Evolutionary conservation across 2,329 filamentous ascomycete species (phyloP).

Genomic region (Cadophora sp.): DNA sequence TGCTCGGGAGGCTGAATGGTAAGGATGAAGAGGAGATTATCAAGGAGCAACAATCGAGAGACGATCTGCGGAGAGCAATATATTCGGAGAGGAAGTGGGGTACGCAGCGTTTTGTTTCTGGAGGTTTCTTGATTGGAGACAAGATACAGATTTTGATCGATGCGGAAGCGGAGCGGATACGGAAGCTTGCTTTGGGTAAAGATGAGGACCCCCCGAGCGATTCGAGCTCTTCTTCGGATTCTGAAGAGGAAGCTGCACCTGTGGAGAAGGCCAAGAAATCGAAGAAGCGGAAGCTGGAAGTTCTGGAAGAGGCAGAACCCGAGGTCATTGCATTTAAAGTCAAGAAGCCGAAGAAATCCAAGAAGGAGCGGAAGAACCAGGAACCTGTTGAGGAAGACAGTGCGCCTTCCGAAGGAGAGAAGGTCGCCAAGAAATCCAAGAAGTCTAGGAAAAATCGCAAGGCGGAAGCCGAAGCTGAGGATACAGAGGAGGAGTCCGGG

Average conservation of each 20-base stretch:
- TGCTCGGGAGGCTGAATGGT: constrained; percentile 89
- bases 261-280: constrained; percentile 41
- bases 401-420: constrained; percentile 34
- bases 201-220: constrained; percentile 19
- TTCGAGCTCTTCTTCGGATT: constrained; percentile 26
- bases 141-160: constrained; percentile 56
- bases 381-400: constrained; percentile 12
- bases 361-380: constrained; percentile 30
- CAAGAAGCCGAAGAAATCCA: constrained; percentile 44
- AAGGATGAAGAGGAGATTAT: constrained; percentile 77
- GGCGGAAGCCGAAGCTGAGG: constrained; percentile 31
- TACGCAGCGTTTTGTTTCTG: constrained; percentile 83
- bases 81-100: constrained; percentile 82
- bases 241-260: constrained; percentile 29
- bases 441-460: constrained; percentile 38
- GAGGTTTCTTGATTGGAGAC: constrained; percentile 72
- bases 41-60: constrained; percentile 70
- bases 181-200: constrained; percentile 37
- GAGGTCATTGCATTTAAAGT: constrained; percentile 35
- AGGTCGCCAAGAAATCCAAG: constrained; percentile 43
- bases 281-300: constrained; percentile 46
- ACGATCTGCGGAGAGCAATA: constrained; percentile 73
- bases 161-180: constrained; percentile 44
- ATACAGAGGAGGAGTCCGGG: constrained; percentile 40
- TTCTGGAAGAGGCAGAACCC: constrained; percentile 26